phyloP scores from a whole-genome alignment of 805 yeast species.

The Starmerella bombicola region DNA sequence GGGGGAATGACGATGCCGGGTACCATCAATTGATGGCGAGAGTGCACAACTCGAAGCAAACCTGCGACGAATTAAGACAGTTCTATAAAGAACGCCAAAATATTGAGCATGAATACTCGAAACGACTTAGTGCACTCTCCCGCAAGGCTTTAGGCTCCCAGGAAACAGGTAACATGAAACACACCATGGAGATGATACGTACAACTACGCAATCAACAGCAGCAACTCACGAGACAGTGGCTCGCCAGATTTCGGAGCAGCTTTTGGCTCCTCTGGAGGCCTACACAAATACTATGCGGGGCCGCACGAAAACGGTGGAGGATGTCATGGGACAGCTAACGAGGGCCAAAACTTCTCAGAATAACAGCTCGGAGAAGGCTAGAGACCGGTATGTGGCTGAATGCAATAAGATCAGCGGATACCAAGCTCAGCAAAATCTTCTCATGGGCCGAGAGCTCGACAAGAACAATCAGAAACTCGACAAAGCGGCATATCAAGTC shows the following conservation, averaged over 20 bases:
- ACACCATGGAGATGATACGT: constrained; percentile 46
- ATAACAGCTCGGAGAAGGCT: constrained; percentile 27
- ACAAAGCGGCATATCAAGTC: constrained; percentile 36
- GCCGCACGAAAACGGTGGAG: constrained; percentile 46
- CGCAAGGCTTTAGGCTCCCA: constrained; percentile 40
- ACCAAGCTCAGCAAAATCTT: constrained; percentile 49
- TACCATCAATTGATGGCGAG: constrained; percentile 42
- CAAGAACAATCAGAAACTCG: constrained; percentile 43
- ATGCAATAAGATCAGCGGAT: constrained; percentile 46
- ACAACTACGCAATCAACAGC: constrained; percentile 49
- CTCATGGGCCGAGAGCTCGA: constrained; percentile 66
- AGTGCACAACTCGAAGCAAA: constrained; percentile 46
- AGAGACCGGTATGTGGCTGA: constrained; percentile 43
- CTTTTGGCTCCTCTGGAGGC: constrained; percentile 41
- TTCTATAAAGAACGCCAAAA: constrained; percentile 43
- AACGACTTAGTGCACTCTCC: constrained; percentile 41
- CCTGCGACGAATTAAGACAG: constrained; percentile 39
- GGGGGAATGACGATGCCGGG: constrained; percentile 54
- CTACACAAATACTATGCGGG: constrained; percentile 41
- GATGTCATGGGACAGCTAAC: constrained; percentile 43
- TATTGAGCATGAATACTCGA: constrained; percentile 63
- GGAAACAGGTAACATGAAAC: constrained; percentile 48
- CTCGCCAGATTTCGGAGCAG: constrained; percentile 40
- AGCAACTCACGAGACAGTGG: constrained; percentile 41
- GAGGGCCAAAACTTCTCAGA: constrained; percentile 34